These are phyloP conservation scores for Teunomyces atbi DNA, from an alignment of 805 yeast species.

Conservation along the genomic window DNA sequence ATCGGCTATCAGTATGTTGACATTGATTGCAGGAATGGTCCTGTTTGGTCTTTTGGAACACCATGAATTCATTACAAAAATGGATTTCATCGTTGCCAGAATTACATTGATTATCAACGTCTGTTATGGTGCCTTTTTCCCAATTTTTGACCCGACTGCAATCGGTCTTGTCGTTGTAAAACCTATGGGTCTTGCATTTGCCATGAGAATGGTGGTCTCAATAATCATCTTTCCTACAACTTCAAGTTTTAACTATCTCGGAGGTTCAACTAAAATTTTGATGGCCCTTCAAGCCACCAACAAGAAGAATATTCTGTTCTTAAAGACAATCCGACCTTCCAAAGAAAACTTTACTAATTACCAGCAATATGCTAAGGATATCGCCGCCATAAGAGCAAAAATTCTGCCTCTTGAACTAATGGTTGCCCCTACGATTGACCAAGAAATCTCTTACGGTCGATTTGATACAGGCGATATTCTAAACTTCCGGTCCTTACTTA, in stretches of 20 bases:
- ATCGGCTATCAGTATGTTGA: conserved; percentile 22
- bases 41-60: conserved; percentile 19
- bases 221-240: conserved; percentile 29
- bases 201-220: conserved; percentile 17
- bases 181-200: conserved; percentile 25
- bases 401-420: conserved; percentile 19
- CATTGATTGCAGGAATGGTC: conserved; percentile 21
- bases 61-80: conserved; percentile 2
- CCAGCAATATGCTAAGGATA: conserved; percentile 16
- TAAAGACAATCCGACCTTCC: conserved; percentile 27
- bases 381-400: conserved; percentile 16
- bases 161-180: conserved; percentile 19
- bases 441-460: conserved; percentile 28
- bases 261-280: conserved; percentile 16
- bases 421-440: conserved; percentile 14
- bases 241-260: conserved; percentile 19
- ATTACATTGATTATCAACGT: conserved; percentile 20
- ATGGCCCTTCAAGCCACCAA: conserved; percentile 13
- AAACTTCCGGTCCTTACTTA: conserved; percentile 23
- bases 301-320: conserved; percentile 21
- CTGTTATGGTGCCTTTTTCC: conserved; percentile 26
- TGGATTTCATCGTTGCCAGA: conserved; percentile 20
- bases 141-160: conserved; percentile 23
- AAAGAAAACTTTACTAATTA: conserved; percentile 21
- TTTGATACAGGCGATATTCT: conserved; percentile 26